A percentile compares a stretch with the other conserved stretches of the same genome.
These are phyloP conservation scores for Pseudocercospora musae DNA, from an alignment of 2,329 filamentous ascomycete species.

Conservation along the genomic window DNA sequence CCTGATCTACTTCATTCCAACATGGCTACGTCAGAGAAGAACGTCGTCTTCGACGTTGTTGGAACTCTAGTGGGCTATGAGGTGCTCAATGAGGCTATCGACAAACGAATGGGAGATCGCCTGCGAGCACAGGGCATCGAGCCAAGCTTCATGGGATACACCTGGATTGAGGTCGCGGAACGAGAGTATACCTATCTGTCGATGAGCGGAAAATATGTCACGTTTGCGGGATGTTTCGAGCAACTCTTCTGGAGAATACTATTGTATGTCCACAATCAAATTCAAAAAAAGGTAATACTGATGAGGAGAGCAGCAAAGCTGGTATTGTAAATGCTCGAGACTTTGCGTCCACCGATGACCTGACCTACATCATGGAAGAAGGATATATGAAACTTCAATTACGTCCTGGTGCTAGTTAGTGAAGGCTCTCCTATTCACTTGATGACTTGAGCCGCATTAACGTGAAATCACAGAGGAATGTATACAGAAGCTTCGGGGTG, in stretches of 20 bases:
- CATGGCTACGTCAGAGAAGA: constrained; percentile 19
- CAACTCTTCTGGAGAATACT: constrained; percentile 51
- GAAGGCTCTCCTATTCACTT: not conserved
- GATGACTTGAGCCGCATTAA: not conserved
- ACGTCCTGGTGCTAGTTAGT: constrained; percentile 36
- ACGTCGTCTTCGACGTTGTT: constrained; percentile 43
- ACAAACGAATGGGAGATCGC: constrained; percentile 40
- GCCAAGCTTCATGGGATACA: constrained; percentile 44
- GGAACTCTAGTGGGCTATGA: constrained; percentile 49
- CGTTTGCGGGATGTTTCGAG: constrained; percentile 43
- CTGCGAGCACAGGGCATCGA: constrained; percentile 41
- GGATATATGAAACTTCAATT: constrained; percentile 36
- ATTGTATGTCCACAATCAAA: constrained; percentile 13
- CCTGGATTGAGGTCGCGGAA: constrained; percentile 48
- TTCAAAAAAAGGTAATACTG: not conserved
- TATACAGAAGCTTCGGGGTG: constrained; percentile 42
- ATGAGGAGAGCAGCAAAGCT: constrained; percentile 29
- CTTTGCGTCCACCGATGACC: constrained; percentile 44
- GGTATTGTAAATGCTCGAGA: constrained; percentile 44
- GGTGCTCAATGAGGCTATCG: constrained; percentile 42
- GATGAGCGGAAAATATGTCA: constrained; percentile 43
- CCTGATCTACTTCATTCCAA: not conserved
- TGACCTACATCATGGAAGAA: constrained; percentile 37
- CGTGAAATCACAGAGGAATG: constrained; percentile 33
- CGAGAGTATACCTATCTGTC: constrained; percentile 50